Conservation (phyloP, 176 grass and related monocot species). For the Oryza meridionalis region DNA sequence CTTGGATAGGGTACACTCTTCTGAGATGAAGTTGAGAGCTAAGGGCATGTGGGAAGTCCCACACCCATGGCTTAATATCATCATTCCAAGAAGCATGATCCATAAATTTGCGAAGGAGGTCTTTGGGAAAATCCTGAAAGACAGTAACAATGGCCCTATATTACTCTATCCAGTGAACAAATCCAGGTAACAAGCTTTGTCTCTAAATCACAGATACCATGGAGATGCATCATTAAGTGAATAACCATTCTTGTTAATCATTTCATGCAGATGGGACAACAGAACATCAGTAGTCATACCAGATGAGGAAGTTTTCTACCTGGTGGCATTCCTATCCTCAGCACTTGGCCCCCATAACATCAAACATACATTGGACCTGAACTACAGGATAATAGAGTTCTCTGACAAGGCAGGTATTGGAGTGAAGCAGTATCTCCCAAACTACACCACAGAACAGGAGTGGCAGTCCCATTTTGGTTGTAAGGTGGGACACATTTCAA, state of each 20-base stretch:
- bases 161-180: constrained; percentile 81
- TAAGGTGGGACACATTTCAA: constrained; percentile 71
- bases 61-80: constrained; percentile 93
- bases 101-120: constrained; percentile 66
- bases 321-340: constrained; percentile 82
- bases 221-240: constrained; percentile 5
- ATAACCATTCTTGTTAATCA: not conserved
- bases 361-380: constrained; percentile 55
- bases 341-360: constrained; percentile 46
- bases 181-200: constrained; percentile 56
- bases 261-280: constrained; percentile 80
- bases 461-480: constrained; percentile 82
- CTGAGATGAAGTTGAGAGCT: constrained; percentile 73
- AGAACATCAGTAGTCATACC: constrained; percentile 79
- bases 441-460: constrained; percentile 60
- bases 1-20: constrained; percentile 78
- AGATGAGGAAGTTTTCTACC: constrained; percentile 83
- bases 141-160: constrained; percentile 79
- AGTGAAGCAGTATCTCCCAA: constrained; percentile 83
- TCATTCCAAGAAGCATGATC: constrained; percentile 69
- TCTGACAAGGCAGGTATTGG: constrained; percentile 49
- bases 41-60: constrained; percentile 92
- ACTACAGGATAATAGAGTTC: constrained; percentile 65
- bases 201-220: constrained; percentile 20
- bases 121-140: constrained; percentile 76